Evolutionary conservation across 768 basidiomycete species (phyloP), one percentile per base, ranked within the genome.

Genomic region (Naganishia antarctica): DNA sequence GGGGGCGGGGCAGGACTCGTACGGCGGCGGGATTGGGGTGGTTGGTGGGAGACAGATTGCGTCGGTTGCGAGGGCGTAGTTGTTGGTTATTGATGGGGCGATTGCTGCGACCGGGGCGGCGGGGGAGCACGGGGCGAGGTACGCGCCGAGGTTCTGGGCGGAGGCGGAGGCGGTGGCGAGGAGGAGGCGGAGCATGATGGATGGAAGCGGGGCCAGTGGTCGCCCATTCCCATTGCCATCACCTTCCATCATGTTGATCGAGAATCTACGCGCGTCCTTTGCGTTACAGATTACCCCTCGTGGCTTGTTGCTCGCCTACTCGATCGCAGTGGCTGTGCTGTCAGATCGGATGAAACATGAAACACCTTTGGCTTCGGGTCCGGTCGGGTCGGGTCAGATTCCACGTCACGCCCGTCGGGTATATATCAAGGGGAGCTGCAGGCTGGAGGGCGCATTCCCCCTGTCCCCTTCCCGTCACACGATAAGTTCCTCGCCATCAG

Each of bases 71-170:
- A 57, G 53, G 8, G 18, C 21, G 53, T 57, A 57, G 13, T 21
- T 34, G 37, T 57, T 37, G 21, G 40, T 23, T 15, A 57, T 57
- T 32, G n/a, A 18, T 2, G 32, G 3, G 7, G 28, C 21, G 13
- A 57, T 21, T 23, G 8, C 34, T 1, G 53, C 32, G 34, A 57
- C 26, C 4, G 53, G 53, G 3, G 53, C 53, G 12, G 31, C 32
- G 37, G 53, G 11, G 6, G 53, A 16, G 23, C 53, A 57, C 4
- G 53, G 32, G 4, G 53, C 21, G 18, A 57, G 16, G 53, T 57
- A 57, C 34, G 37, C 53, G 32, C 53, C 53, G 21, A 57, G 53
- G 53, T 57, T 57, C 26, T 57, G 53, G 11, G 34, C 53, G 7
- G 37, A 3, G 53, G 37, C 32, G 11, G 23, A 3, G 37, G 53